Conservation (phyloP, 2,329 filamentous ascomycete genomes). For the Colletotrichum tabaci region DNA sequence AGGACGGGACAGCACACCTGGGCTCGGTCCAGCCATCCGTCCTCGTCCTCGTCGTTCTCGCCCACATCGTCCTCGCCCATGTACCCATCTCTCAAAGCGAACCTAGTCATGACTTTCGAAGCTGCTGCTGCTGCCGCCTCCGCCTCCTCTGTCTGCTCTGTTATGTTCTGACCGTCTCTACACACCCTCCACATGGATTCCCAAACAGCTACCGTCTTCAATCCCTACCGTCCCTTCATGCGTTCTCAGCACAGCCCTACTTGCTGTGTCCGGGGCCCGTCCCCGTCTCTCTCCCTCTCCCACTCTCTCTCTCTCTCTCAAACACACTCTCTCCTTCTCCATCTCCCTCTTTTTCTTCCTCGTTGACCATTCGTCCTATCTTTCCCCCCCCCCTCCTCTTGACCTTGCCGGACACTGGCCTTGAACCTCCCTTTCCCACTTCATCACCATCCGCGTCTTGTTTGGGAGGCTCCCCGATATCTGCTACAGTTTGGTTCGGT, state of each 20-base stretch:
- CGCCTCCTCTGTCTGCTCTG: background rate
- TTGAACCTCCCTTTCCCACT: slow-evolving; percentile 31
- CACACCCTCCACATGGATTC: slow-evolving; percentile 46
- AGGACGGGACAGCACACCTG: slow-evolving; percentile 18
- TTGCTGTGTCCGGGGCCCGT: slow-evolving; percentile 39
- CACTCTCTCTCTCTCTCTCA: too few species aligned
- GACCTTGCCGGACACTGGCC: slow-evolving; percentile 37
- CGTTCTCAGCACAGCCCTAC: slow-evolving; percentile 51
- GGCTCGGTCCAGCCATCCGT: slow-evolving; percentile 38
- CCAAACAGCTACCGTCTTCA: slow-evolving; percentile 50
- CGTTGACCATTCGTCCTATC: slow-evolving; percentile 47
- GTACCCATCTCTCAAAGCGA: slow-evolving; percentile 26
- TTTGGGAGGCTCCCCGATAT: slow-evolving; percentile 15
- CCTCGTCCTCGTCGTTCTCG: background rate
- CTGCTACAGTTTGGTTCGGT: slow-evolving; percentile 32
- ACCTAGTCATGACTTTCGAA: slow-evolving; percentile 38
- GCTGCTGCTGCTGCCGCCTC: slow-evolving; percentile 18
- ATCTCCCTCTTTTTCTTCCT: background rate
- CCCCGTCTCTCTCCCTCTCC: slow-evolving; percentile 25
- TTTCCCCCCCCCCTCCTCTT: slow-evolving; percentile 45
- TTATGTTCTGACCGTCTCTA: slow-evolving; percentile 39
- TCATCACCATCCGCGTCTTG: slow-evolving; percentile 23
- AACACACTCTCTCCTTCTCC: too few species aligned
- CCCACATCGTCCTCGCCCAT: background rate
- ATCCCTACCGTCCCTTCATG: slow-evolving; percentile 50